Conservation (phyloP, 2,329 filamentous ascomycete species). For the Lomentospora prolificans region DNA sequence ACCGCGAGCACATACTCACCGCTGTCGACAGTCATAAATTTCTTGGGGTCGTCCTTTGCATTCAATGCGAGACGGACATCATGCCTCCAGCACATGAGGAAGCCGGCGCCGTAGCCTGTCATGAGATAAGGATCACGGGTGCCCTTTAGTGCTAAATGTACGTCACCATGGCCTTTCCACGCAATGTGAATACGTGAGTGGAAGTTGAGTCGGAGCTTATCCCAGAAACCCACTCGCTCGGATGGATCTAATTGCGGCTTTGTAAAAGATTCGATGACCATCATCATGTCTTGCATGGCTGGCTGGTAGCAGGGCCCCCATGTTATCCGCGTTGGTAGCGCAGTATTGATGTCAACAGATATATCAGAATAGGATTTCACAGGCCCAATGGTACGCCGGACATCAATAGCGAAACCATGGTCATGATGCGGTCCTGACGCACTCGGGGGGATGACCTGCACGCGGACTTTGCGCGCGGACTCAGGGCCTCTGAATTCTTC, state of each 20-base stretch:
- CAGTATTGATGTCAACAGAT: constrained; percentile 84
- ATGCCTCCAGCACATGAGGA: constrained; percentile 97
- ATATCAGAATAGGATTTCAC: constrained; percentile 97
- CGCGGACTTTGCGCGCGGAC: constrained; percentile 68
- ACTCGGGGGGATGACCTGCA: constrained; percentile 74
- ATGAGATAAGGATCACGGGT: constrained; percentile 88
- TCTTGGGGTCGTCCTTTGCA: constrained; percentile 74
- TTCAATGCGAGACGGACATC: constrained; percentile 84
- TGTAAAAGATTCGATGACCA: constrained; percentile 94
- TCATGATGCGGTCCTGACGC: constrained; percentile 44
- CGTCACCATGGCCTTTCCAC: constrained; percentile 93
- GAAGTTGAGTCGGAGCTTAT: constrained; percentile 90
- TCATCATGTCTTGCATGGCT: constrained; percentile 99
- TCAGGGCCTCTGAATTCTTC: constrained; percentile 80
- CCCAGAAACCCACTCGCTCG: constrained; percentile 94
- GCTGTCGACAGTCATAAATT: constrained; percentile 92
- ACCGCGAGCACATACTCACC: constrained; percentile 91
- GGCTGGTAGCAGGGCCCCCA: constrained; percentile 98
- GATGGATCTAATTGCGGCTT: constrained; percentile 92
- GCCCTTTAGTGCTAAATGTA: constrained; percentile 86
- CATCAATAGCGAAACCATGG: constrained; percentile 71
- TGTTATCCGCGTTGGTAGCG: constrained; percentile 81
- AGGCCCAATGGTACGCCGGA: constrained; percentile 82
- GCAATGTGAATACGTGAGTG: constrained; percentile 82
- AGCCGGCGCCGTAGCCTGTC: constrained; percentile 85